A percentile compares a stretch with the other conserved stretches of the same genome.
Conservation (phyloP, 768 basidiomycete species). For the Pisolithus sp. region DNA sequence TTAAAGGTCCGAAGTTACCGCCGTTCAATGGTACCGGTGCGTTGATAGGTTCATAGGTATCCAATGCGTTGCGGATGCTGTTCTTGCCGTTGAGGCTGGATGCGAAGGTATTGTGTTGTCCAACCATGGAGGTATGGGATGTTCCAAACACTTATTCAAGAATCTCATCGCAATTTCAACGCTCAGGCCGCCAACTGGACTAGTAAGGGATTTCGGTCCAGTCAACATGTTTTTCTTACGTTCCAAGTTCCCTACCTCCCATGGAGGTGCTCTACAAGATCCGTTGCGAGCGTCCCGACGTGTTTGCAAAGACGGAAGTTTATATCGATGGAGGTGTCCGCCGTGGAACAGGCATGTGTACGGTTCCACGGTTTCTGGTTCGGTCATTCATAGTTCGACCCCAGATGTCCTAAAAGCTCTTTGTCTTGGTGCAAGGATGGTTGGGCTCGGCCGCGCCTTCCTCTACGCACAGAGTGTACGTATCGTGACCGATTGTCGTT, state of each 20-base stretch:
- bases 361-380: not conserved
- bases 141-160: not conserved
- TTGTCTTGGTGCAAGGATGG: slow-evolving; percentile 81
- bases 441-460: slow-evolving; percentile 82
- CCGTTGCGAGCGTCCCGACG: slow-evolving; percentile 64
- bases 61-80: slow-evolving; percentile 77
- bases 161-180: not conserved
- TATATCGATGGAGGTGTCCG: slow-evolving; percentile 78
- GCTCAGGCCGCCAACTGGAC: slow-evolving; percentile 66
- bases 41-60: slow-evolving; percentile 39
- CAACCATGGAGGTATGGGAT: slow-evolving; percentile 77
- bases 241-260: slow-evolving; percentile 62
- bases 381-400: not conserved
- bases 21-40: not conserved
- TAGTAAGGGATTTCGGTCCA: slow-evolving; percentile 41
- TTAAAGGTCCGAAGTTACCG: slow-evolving; percentile 49
- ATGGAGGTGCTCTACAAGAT: slow-evolving; percentile 74
- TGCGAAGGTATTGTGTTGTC: slow-evolving; percentile 85
- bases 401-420: slow-evolving; percentile 83
- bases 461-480: slow-evolving; percentile 80
- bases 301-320: slow-evolving; percentile 71
- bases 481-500: not conserved
- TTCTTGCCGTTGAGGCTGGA: slow-evolving; percentile 76
- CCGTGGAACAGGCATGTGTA: slow-evolving; percentile 63
- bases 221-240: slow-evolving; percentile 9